A percentile compares a stretch with the other conserved stretches of the same genome.
phyloP scores from a whole-genome alignment of 257 asterid genomes.

The Anisodus acutangulus region DNA sequence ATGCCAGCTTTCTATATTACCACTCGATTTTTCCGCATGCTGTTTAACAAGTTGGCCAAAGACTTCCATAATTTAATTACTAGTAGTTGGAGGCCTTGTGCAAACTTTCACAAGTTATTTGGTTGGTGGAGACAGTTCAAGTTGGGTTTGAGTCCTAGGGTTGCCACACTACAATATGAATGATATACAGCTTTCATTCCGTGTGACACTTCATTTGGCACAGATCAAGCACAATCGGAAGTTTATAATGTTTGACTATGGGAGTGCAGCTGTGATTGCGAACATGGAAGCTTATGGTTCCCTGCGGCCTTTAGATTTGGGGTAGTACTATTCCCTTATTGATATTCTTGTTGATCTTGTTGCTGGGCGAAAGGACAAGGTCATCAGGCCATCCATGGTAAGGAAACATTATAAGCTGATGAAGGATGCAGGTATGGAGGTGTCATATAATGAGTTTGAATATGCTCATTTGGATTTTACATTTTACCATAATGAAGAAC shows the following conservation, averaged over 20 bases:
- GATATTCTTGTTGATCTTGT: conserved; percentile 92
- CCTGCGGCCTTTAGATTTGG: conserved; percentile 77
- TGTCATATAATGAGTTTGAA: conserved; percentile 75
- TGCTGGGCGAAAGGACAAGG: conserved; percentile 84
- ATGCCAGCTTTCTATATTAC: conserved; percentile 94
- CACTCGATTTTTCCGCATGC: conserved; percentile 91
- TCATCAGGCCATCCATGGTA: conserved; percentile 88
- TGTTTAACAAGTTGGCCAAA: conserved; percentile 82
- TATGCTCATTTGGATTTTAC: conserved; percentile 97
- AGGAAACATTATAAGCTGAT: conserved; percentile 75
- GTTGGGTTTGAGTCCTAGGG: conserved; percentile 92
- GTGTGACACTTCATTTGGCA: conserved; percentile 78
- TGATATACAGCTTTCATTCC: conserved; percentile 92
- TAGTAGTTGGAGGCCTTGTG: conserved; percentile 95
- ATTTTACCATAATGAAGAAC: conserved; percentile 88
- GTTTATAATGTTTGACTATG: conserved; percentile 85
- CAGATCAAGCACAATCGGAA: conserved; percentile 78
- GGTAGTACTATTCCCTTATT: conserved; percentile 62
- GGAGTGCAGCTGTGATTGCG: conserved; percentile 50
- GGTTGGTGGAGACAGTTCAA: conserved; percentile 99
- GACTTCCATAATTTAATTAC: conserved; percentile 81
- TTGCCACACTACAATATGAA: conserved; percentile 97
- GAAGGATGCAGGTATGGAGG: conserved; percentile 82
- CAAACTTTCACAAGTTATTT: conserved; percentile 91
- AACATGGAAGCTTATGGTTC: conserved; percentile 78